Conservation (phyloP, 768 basidiomycete species). For the Russula lepida region DNA sequence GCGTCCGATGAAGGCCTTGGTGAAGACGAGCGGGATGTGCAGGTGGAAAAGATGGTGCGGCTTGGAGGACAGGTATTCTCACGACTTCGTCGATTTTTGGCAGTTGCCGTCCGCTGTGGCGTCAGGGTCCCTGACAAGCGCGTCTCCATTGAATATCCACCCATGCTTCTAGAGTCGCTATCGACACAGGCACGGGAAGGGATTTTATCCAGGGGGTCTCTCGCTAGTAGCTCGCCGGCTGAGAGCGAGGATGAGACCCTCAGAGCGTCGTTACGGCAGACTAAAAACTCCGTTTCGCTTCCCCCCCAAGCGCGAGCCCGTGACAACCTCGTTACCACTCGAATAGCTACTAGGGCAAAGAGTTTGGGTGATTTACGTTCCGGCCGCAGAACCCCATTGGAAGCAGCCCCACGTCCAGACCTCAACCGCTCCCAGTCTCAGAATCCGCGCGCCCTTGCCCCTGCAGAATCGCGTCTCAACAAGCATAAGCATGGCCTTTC, state of each 20-base stretch:
- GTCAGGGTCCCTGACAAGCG: constrained; percentile 46
- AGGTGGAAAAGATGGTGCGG: constrained; percentile 71
- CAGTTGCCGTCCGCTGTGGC: constrained; percentile 67
- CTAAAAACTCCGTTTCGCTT: constrained; percentile 20
- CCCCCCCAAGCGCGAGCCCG: neutral
- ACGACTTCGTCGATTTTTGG: constrained; percentile 71
- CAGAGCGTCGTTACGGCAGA: neutral
- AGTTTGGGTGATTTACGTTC: constrained; percentile 47
- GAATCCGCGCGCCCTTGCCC: constrained; percentile 1
- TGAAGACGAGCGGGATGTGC: constrained; percentile 42
- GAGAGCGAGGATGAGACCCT: constrained; percentile 20
- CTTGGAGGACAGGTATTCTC: constrained; percentile 75
- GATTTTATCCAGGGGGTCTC: neutral
- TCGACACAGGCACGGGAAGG: constrained; percentile 15
- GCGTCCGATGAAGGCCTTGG: constrained; percentile 45
- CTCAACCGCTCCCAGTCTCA: constrained; percentile 15
- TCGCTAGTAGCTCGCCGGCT: constrained; percentile 1
- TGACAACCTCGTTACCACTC: constrained; percentile 22
- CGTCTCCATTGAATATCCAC: constrained; percentile 11
- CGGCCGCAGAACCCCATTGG: constrained; percentile 28
- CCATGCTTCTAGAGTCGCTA: constrained; percentile 17
- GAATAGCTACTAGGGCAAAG: constrained; percentile 36
- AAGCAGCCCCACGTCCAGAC: constrained; percentile 32
- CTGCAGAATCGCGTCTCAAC: constrained; percentile 17
- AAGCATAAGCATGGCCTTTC: constrained; percentile 33